Base-by-base conservation (phyloP, 2,329 filamentous ascomycete genomes). In the Cytospora leucostoma region DNA sequence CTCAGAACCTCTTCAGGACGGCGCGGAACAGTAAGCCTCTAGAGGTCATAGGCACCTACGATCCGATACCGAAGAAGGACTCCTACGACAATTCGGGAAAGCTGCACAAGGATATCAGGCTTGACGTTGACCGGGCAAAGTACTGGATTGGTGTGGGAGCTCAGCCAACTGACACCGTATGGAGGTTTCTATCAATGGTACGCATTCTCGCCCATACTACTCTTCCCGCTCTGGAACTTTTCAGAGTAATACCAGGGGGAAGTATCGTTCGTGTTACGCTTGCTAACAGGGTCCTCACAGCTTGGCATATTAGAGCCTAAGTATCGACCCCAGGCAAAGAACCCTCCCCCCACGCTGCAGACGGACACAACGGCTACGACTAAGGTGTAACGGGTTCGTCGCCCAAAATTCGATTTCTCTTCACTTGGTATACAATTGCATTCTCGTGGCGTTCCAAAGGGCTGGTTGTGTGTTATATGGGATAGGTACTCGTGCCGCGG, bases 81-180 rank as follows among this genome's bases (percentile, higher is more conserved):
- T 82, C 84, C 1, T 84, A 85, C 71, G 91, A 79, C 71, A 75
- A 73, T 68, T 83, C 83, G n/a, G 86, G 87, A 19, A 86, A 87
- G 63, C 84, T 91, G 62, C 92, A 90, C 80, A 99, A 99, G 78
- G 93, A 98, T 69, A 91, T 99, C 74, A 88, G 92, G 72, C 83
- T 99, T 15, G 95, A 99, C 76, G 80, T 85, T 8, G 80, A 86
- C 68, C 83, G 95, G 65, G 91, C 94, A 63, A 89, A 90, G 76
- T 99, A 99, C 80, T 99, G 95, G 95, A 83, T 99, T 40, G 95
- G 95, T 74, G 94, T 98, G 4, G 95, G 95, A 1, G 95, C 95
- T 62, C 95, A 99, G 79, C 95, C 95, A 11, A 93, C 90, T 67
- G 92, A 97, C 69, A 88, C 91, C 3, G 91, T 90, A 40, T 97